Evolutionary conservation across 345 rosid species (phyloP), one percentile per base, ranked within the genome.

Genomic region (Bruguiera parviflora): DNA sequence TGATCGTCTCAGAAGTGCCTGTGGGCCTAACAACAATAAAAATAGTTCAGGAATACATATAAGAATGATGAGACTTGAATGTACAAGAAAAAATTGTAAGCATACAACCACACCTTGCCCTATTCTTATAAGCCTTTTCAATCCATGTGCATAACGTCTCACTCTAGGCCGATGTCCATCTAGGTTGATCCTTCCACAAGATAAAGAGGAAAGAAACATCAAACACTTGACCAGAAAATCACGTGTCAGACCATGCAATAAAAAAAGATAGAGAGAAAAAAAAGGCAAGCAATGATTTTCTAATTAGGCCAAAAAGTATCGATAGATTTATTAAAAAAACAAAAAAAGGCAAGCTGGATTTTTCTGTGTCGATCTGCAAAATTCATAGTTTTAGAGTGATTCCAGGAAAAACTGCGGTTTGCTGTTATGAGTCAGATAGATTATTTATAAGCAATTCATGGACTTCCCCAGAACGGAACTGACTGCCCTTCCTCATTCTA

Each of bases 121-220:
- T 71, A 91, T 94, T 76, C 77, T 89, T 75, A 94, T 87, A 10
- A 94, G 87, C 80, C 75, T 94, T 81, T 80, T 90, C 33, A 92
- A 78, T 62, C 89, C 98, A 69, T 68, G 73, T 10, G 98, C 98
- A 84, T 91, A 91, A 19, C 87, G 88, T 86, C 97, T 83, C 59
- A 94, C 90, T 85, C 92, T 84, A 58, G 86, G 96, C 65, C 96
- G 90, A 86, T 83, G 98, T 61, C 92, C 96, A 67, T 87, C 98
- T 56, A 94, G 76, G 84, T 89, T 78, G 67, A 91, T 87, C 82
- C 98, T 89, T 78, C 72, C 49, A 75, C 19, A 28, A 33, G 49
- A 75, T 61, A 70, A 78, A 35, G 73, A 55, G 57, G 22, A 64
- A 65, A 62, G 49, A 64, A n/a, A 61, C 57, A 68, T 19, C 32